Conservation (phyloP, 805 yeast genomes). For the Yueomyces sinensis region DNA sequence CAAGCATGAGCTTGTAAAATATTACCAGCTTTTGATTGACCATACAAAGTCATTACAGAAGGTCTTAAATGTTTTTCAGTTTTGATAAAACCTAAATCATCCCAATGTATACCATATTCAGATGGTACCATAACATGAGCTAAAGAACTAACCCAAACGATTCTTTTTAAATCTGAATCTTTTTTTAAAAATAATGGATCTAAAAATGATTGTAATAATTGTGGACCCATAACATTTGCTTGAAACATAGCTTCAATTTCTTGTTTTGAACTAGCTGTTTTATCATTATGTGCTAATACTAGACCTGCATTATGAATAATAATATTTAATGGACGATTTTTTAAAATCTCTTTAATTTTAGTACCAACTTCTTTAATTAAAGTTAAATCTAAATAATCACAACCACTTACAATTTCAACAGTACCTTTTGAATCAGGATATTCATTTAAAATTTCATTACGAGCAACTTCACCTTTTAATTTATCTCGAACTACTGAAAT, state of each 20-base stretch:
- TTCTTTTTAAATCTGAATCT: conserved; percentile 20
- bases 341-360: conserved; percentile 6
- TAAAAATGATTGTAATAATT: conserved; percentile 25
- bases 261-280: conserved; percentile 17
- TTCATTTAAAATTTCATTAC: conserved; percentile 15
- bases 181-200: conserved; percentile 26
- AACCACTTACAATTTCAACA: conserved; percentile 13
- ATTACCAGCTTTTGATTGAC: conserved; percentile 26
- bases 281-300: conserved; percentile 18
- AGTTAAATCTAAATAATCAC: conserved; percentile 29
- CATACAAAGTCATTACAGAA: conserved; percentile 14
- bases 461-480: conserved; percentile 23
- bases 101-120: conserved; percentile 23
- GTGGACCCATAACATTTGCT: conserved; percentile 27
- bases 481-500: conserved; percentile 24
- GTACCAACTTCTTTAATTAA: conserved; percentile 22
- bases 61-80: conserved; percentile 9
- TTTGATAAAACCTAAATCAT: conserved; percentile 16
- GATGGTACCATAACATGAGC: conserved; percentile 20
- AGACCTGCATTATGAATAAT: conserved; percentile 28
- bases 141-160: conserved; percentile 29
- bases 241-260: conserved; percentile 28
- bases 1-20: conserved; percentile 25
- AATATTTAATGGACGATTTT: conserved; percentile 16
- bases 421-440: conserved; percentile 16